Evolutionary conservation across 768 basidiomycete genomes (phyloP).

Genomic region (Suillus ampliporus): DNA sequence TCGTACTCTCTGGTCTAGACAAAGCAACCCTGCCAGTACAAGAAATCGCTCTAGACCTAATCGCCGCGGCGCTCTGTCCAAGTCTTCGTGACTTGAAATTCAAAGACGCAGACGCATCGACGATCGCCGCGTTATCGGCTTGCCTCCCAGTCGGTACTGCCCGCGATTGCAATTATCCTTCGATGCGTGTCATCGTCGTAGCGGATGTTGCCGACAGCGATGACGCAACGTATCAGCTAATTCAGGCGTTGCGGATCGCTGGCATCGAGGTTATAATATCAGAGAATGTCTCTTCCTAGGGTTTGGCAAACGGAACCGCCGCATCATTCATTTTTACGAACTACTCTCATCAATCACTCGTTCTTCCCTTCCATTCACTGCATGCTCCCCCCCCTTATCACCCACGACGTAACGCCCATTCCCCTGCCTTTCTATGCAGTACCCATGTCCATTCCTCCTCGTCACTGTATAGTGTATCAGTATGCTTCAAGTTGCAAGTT

Average conservation of each 20-base stretch:
- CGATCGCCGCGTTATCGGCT: neutral
- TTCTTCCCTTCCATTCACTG: neutral
- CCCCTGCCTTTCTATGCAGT: neutral
- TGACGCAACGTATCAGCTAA: neutral
- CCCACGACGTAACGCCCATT: neutral
- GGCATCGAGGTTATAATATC: neutral
- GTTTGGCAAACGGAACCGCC: slow-evolving; percentile 1
- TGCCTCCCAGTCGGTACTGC: neutral
- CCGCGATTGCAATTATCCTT: neutral
- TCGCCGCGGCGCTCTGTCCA: neutral
- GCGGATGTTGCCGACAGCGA: neutral
- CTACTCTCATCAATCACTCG: neutral
- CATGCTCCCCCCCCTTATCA: neutral
- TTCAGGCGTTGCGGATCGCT: neutral
- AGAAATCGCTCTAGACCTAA: neutral
- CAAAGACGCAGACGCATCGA: neutral
- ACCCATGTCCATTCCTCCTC: neutral
- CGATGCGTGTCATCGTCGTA: neutral
- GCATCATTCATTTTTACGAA: neutral
- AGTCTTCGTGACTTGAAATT: slow-evolving; percentile 6
- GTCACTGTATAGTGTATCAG: neutral
- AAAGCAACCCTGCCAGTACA: neutral
- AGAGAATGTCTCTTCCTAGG: neutral
- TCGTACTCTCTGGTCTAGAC: slow-evolving; percentile 3
- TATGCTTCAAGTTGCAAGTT: neutral